A percentile compares a stretch with the other conserved stretches of the same genome.
Evolutionary conservation across 2,329 filamentous ascomycete genomes (phyloP).

Genomic region (Botrytis fragariae): DNA sequence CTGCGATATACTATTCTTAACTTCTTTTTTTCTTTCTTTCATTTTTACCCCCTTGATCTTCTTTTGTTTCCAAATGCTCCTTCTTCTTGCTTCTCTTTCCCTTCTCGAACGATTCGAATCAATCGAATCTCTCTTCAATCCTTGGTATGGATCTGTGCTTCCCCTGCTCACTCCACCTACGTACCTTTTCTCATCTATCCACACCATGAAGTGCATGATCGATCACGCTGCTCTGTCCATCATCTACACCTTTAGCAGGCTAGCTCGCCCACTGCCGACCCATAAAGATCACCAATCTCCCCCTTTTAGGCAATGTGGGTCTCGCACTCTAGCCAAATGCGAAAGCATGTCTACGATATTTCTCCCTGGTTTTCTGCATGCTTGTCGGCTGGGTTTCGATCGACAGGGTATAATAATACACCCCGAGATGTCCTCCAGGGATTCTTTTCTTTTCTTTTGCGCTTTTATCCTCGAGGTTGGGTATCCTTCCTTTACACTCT

Average conservation of each 20-base stretch:
- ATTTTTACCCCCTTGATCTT: neutral
- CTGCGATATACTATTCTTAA: conserved; percentile 8
- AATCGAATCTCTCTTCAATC: neutral
- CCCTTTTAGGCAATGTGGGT: neutral
- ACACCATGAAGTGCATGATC: neutral
- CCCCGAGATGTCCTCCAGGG: neutral
- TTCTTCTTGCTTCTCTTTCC: neutral
- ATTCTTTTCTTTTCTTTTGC: neutral
- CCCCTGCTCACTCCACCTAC: neutral
- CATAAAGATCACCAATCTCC: conserved; percentile 11
- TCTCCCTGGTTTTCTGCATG: neutral
- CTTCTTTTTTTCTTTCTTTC: no score
- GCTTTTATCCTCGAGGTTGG: neutral
- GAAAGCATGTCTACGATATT: neutral
- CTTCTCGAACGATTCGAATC: neutral
- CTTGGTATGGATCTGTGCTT: neutral
- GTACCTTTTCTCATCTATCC: neutral
- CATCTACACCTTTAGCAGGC: neutral
- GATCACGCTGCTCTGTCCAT: neutral
- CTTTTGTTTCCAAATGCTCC: neutral
- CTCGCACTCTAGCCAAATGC: neutral
- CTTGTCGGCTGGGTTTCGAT: neutral
- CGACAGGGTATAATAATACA: neutral
- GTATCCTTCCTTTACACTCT: neutral
- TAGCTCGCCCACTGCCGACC: neutral